A percentile compares a stretch with the other conserved stretches of the same genome.
Conservation (phyloP, 2,329 filamentous ascomycete species). For the Drechmeria coniospora region DNA sequence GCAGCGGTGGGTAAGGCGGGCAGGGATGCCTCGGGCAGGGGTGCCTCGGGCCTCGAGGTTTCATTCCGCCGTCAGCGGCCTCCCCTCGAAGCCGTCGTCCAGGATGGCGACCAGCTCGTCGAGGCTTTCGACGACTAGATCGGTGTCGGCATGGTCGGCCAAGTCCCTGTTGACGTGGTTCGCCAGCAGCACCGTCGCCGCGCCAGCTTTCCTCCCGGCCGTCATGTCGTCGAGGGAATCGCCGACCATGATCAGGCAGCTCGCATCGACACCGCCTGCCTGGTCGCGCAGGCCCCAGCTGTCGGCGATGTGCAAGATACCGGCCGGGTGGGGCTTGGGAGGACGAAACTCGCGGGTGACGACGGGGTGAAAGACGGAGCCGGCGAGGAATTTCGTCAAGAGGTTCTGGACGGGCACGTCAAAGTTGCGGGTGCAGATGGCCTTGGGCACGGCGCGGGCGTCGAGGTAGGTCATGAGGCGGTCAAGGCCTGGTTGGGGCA, state of each 20-base stretch:
- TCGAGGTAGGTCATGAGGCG: conserved; percentile 75
- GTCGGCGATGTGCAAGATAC: conserved; percentile 71
- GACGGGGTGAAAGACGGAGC: conserved; percentile 57
- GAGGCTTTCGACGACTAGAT: conserved; percentile 53
- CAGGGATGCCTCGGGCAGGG: too few relatives aligned
- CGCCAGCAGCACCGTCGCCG: conserved; percentile 75
- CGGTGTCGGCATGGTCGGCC: conserved; percentile 57
- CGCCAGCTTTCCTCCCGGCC: conserved; percentile 67
- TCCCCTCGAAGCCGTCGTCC: conserved; percentile 60
- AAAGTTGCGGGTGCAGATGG: conserved; percentile 90
- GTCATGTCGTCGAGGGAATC: conserved; percentile 89
- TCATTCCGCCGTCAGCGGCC: too few relatives aligned
- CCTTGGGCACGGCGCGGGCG: conserved; percentile 50
- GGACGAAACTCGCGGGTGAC: conserved; percentile 70
- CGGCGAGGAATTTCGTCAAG: conserved; percentile 56
- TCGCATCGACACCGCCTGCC: conserved; percentile 23
- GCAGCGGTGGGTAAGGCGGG: too few relatives aligned
- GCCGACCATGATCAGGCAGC: conserved; percentile 48
- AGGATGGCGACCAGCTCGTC: conserved; percentile 66
- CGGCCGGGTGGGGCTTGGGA: conserved; percentile 78
- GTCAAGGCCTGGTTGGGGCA: conserved; percentile 65
- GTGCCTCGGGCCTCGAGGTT: too few relatives aligned
- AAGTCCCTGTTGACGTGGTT: conserved; percentile 68
- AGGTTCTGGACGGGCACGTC: conserved; percentile 63
- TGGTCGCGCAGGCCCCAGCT: conserved; percentile 46